Conservation (phyloP, 306 rosid genomes). For the Mimosa bimucronata region DNA sequence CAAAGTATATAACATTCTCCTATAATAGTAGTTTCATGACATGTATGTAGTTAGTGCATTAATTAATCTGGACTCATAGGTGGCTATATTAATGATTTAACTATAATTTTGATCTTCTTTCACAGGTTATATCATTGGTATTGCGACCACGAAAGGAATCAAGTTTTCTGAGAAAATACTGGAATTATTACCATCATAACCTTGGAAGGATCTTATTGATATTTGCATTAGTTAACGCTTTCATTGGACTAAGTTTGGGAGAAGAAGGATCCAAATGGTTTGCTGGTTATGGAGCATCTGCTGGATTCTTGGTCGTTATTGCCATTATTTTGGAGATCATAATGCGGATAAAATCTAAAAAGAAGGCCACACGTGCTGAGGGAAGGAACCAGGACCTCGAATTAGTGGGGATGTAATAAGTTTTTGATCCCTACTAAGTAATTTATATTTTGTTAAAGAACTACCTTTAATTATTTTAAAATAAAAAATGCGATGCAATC, state of each 20-base stretch:
- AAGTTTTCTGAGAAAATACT: constrained; percentile 10
- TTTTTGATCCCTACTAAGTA: too few relatives aligned
- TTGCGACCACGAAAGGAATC: constrained; percentile 5
- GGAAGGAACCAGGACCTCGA: neutral
- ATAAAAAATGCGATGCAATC: too few relatives aligned
- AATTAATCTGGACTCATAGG: too few relatives aligned
- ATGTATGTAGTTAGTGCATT: too few relatives aligned
- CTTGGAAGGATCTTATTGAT: constrained; percentile 39
- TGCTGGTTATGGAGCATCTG: constrained; percentile 33
- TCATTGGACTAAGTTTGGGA: constrained; percentile 41
- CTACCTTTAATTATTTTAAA: too few relatives aligned
- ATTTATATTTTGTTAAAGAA: too few relatives aligned
- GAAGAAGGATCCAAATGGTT: constrained; percentile 40
- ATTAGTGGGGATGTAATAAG: neutral
- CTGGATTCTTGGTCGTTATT: constrained; percentile 17
- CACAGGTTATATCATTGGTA: neutral
- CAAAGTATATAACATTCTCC: too few relatives aligned
- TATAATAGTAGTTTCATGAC: too few relatives aligned
- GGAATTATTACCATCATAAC: constrained; percentile 50
- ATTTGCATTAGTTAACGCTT: constrained; percentile 27
- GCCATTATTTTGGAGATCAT: constrained; percentile 34
- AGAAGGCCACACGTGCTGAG: neutral
- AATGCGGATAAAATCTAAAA: neutral
- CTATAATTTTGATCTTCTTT: neutral
- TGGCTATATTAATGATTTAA: neutral